phyloP scores from a whole-genome alignment of 345 rosid genomes.

The Gossypium longicalyx region DNA sequence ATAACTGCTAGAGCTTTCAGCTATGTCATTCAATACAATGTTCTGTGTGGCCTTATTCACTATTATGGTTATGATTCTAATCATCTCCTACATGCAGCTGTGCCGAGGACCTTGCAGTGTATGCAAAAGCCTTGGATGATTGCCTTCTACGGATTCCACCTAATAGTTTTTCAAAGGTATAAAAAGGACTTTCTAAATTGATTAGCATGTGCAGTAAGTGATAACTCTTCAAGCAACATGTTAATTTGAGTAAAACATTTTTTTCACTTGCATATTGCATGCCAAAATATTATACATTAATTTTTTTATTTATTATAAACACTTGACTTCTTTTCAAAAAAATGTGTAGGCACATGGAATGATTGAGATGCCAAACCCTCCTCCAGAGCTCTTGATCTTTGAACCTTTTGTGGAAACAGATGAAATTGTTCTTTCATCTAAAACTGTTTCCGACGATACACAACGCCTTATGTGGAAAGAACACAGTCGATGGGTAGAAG shows the following conservation, averaged over 20 bases:
- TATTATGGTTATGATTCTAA: constrained; percentile 9
- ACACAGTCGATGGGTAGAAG: constrained; percentile 72
- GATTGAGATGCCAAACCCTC: constrained; percentile 95
- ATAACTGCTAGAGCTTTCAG: neutral
- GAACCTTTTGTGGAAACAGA: constrained; percentile 93
- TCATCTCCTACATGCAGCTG: constrained; percentile 45
- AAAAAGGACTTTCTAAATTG: neutral
- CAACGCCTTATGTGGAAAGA: constrained; percentile 68
- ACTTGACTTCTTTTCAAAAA: constrained; percentile 14
- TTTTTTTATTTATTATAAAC: constrained; percentile 4
- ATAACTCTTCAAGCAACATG: neutral
- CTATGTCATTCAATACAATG: neutral
- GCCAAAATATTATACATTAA: neutral
- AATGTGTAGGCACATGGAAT: constrained; percentile 66
- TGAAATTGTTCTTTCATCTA: constrained; percentile 64
- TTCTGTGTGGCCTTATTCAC: neutral
- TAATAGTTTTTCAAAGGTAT: constrained; percentile 79
- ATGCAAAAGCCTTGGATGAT: constrained; percentile 67
- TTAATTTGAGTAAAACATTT: neutral
- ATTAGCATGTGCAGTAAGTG: neutral
- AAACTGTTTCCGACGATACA: constrained; percentile 31
- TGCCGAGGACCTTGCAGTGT: constrained; percentile 60
- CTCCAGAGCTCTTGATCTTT: constrained; percentile 72
- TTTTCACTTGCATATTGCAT: neutral
- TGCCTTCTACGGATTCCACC: constrained; percentile 74